These are phyloP conservation scores for Phytopythium cucurbitacearum DNA, from an alignment of 352 stramenopile genomes.

Conservation along the genomic window DNA sequence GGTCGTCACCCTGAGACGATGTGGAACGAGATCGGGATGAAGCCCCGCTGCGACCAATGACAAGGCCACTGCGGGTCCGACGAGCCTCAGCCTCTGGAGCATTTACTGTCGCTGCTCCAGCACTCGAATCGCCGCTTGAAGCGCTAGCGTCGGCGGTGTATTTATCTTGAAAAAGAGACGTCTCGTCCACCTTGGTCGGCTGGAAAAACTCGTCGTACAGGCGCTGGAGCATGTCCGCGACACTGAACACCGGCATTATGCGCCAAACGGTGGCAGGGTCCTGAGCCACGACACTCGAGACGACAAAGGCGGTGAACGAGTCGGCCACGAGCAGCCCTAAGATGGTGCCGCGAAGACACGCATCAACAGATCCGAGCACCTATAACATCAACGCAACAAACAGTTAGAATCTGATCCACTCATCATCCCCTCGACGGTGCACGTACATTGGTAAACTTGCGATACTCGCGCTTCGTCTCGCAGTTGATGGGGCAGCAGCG, in stretches of 20 bases:
- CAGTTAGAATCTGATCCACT: background rate
- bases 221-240: constrained; percentile 74
- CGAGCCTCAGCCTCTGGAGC: constrained; percentile 6
- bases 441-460: constrained; percentile 83
- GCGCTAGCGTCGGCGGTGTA: constrained; percentile 24
- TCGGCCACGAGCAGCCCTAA: constrained; percentile 80
- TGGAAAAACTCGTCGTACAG: constrained; percentile 76
- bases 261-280: constrained; percentile 57
- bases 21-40: constrained; percentile 4
- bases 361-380: constrained; percentile 81
- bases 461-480: constrained; percentile 83
- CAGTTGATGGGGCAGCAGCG: constrained; percentile 81
- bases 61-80: constrained; percentile 30
- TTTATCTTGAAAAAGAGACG: constrained; percentile 72
- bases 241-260: constrained; percentile 81
- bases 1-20: background rate
- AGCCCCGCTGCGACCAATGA: constrained; percentile 12
- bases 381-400: constrained; percentile 10
- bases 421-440: background rate
- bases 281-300: constrained; percentile 76
- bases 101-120: background rate
- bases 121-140: background rate
- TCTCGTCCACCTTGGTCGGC: constrained; percentile 42
- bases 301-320: constrained; percentile 86
- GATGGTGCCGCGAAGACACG: constrained; percentile 77